Evolutionary conservation across 495 filamentous ascomycete genomes (phyloP), one percentile per base, ranked within the genome.

Genomic region (Neurospora sublineolata): DNA sequence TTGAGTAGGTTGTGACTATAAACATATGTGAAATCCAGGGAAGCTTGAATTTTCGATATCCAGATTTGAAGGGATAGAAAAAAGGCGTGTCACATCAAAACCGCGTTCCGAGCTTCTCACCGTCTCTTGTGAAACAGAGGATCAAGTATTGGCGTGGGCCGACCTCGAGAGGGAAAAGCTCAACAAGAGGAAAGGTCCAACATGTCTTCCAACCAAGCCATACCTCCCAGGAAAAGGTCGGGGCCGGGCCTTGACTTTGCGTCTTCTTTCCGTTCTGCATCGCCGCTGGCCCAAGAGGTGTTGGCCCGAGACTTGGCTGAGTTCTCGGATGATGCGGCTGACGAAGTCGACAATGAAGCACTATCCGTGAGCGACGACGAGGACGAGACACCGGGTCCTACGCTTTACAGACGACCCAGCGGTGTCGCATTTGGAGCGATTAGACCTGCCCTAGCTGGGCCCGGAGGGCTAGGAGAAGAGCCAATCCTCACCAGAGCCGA

Each of bases 321-420:
- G 30, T 86, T 75, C 79, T 82, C 79, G 16, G 80, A 89, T 23
- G 87, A 87, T 64, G 85, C 85, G n/a, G 83, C 84, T 68, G 86
- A 84, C 23, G 72, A 37, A 7, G 40, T 85, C 18, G 83, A 85
- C 64, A 79, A 84, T 3, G 74, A 80, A 37, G 76, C 67, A 8
- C 27, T 64, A 64, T 64, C 27, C 12, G 73, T 69, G 4, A 69
- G 37, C 36, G 41, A 23, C 27, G 83, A 85, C 20, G 76, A 80
- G 37, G 83, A 81, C 8, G 81, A 46, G 64, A 81, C 37, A 74
- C 86, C 11, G 81, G 93, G 82, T 6, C 86, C 89, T n/a, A 88
- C 89, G 23, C 88, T 91, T 0, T 94, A 94, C 79, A 86, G 89
- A n/a, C 85, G 90, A 30, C 92, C 91, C 3, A 87, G 86, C 71